Conservation (phyloP, 2,329 filamentous ascomycete genomes). For the Microsporum ferrugineum region DNA sequence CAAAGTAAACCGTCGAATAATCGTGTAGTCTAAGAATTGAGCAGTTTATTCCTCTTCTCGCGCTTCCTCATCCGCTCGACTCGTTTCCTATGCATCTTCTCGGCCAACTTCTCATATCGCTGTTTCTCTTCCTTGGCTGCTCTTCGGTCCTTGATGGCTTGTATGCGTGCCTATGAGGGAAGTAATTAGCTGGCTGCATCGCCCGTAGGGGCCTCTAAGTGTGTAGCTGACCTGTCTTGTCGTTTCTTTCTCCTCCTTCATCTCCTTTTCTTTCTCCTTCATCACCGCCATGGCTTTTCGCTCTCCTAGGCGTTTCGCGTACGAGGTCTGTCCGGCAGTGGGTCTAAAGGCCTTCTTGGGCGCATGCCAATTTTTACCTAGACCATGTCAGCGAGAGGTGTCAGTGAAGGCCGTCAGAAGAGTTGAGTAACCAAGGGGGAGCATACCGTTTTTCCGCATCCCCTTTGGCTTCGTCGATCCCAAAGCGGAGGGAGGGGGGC, state of each 20-base stretch:
- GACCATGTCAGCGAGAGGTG: not conserved
- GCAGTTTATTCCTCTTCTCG: conserved; percentile 69
- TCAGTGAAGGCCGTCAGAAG: not conserved
- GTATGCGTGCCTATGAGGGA: conserved; percentile 52
- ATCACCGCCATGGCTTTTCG: conserved; percentile 60
- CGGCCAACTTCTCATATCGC: conserved; percentile 83
- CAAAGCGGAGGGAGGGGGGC: conserved; percentile 1
- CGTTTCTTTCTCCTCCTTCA: conserved; percentile 93
- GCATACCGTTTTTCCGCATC: conserved; percentile 73
- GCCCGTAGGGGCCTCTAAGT: not conserved
- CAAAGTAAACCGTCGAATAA: not conserved
- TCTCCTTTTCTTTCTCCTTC: conserved; percentile 87
- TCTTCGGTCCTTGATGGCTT: conserved; percentile 72
- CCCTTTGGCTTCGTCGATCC: conserved; percentile 37
- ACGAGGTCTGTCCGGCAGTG: conserved; percentile 63
- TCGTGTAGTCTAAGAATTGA: conserved; percentile 29
- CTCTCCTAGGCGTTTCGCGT: conserved; percentile 60
- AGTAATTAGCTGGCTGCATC: not conserved
- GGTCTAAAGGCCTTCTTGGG: conserved; percentile 78
- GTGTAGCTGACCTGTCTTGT: conserved; percentile 54
- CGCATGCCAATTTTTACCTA: conserved; percentile 92
- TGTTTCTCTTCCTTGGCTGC: conserved; percentile 87
- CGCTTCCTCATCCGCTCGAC: conserved; percentile 86
- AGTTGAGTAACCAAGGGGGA: not conserved
- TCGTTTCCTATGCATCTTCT: conserved; percentile 95